These are phyloP conservation scores for Tylopilus balloui DNA, from an alignment of 768 basidiomycete species.

Conservation along the genomic window DNA sequence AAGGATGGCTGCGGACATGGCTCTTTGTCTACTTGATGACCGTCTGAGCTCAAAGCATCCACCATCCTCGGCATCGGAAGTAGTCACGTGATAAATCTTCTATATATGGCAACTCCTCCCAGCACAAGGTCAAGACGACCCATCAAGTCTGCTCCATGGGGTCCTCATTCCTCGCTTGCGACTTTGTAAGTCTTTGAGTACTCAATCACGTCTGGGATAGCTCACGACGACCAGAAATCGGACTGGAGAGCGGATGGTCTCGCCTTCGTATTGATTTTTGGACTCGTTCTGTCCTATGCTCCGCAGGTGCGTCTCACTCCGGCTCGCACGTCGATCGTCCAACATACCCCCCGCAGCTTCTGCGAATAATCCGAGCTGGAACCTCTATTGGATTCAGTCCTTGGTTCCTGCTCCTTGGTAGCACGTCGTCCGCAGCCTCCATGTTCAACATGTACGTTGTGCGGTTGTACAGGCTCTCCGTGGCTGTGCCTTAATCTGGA, in stretches of 20 bases:
- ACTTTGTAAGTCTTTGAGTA: constrained; percentile 13
- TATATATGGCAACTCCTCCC: neutral
- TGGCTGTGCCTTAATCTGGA: neutral
- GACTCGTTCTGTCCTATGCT: constrained; percentile 76
- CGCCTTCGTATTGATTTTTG: constrained; percentile 64
- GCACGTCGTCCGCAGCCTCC: constrained; percentile 74
- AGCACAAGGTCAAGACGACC: neutral
- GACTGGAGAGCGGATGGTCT: constrained; percentile 61
- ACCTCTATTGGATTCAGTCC: constrained; percentile 91
- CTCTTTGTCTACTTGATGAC: neutral
- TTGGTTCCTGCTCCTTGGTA: constrained; percentile 86
- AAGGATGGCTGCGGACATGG: constrained; percentile 1
- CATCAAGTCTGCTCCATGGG: neutral
- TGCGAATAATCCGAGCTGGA: constrained; percentile 70
- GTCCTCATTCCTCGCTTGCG: constrained; percentile 6
- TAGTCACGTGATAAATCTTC: neutral
- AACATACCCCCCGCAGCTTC: constrained; percentile 48
- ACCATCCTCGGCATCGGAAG: neutral
- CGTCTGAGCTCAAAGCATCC: no score
- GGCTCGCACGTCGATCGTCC: neutral
- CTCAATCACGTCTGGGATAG: accelerated
- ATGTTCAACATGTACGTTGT: constrained; percentile 74
- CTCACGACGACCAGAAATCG: constrained; percentile 48
- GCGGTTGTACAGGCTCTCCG: constrained; percentile 10
- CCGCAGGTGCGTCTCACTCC: constrained; percentile 56